These are phyloP conservation scores for Coemansia sp. DNA, from an alignment of 192 early-diverging fungal genomes.

Conservation along the genomic window DNA sequence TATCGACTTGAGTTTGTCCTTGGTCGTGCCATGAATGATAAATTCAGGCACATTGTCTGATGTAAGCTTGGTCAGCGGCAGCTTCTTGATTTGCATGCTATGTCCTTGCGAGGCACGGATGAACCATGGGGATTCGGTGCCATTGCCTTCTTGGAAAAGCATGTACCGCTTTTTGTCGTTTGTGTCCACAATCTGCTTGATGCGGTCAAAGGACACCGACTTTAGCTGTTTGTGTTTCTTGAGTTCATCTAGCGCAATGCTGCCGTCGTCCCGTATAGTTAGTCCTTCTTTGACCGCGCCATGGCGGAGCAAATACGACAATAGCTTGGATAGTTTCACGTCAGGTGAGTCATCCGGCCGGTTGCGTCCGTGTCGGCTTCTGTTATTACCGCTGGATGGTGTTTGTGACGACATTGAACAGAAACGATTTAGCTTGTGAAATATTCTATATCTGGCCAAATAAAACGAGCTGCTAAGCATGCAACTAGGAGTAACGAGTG, in stretches of 20 bases:
- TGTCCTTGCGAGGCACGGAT: constrained; percentile 92
- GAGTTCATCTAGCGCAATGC: constrained; percentile 66
- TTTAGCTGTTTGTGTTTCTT: constrained; percentile 61
- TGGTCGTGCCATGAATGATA: constrained; percentile 41
- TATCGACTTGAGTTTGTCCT: constrained; percentile 32
- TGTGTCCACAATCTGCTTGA: constrained; percentile 66
- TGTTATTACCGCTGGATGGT: neutral
- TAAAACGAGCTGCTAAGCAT: neutral
- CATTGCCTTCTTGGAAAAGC: constrained; percentile 43
- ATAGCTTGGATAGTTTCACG: constrained; percentile 67
- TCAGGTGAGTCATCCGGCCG: constrained; percentile 37
- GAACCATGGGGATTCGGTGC: constrained; percentile 43
- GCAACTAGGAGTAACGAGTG: neutral
- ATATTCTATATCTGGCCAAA: neutral
- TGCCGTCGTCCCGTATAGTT: constrained; percentile 73
- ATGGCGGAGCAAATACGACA: constrained; percentile 85
- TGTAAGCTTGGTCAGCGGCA: constrained; percentile 34
- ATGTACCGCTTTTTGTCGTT: constrained; percentile 85
- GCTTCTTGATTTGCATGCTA: constrained; percentile 52
- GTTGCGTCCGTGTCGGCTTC: neutral
- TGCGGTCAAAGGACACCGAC: constrained; percentile 58
- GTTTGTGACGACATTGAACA: neutral
- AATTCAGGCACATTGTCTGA: constrained; percentile 22
- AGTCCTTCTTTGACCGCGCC: constrained; percentile 77
- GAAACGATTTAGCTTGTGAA: neutral